phyloP scores from a whole-genome alignment of 1,284 basidiomycete species.

The Papiliotrema nemorosa region DNA sequence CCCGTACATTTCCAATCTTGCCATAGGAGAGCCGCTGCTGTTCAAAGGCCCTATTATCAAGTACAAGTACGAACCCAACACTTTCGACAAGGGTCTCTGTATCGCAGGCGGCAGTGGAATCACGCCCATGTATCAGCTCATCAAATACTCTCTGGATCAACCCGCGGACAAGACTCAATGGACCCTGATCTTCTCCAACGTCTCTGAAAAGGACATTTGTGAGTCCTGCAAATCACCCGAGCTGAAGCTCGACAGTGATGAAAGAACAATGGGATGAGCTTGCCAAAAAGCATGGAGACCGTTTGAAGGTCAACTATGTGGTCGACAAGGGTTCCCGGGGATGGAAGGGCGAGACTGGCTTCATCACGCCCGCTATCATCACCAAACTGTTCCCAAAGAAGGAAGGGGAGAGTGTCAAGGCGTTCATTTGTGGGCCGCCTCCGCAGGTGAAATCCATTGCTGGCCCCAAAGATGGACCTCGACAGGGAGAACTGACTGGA shows the following conservation, averaged over 20 bases:
- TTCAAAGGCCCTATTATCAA: slow-evolving; percentile 90
- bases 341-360: slow-evolving; percentile 75
- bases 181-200: slow-evolving; percentile 86
- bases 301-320: slow-evolving; percentile 76
- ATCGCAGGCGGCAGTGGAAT: slow-evolving; percentile 67
- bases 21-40: slow-evolving; percentile 68
- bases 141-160: slow-evolving; percentile 64
- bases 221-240: slow-evolving; percentile 7
- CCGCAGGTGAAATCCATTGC: slow-evolving; percentile 74
- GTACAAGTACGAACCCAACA: slow-evolving; percentile 77
- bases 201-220: slow-evolving; percentile 82
- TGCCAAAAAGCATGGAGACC: slow-evolving; percentile 64
- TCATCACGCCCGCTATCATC: slow-evolving; percentile 67
- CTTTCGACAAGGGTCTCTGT: slow-evolving; percentile 78
- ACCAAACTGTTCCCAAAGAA: slow-evolving; percentile 63
- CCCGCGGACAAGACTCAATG: slow-evolving; percentile 91
- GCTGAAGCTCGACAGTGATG: slow-evolving; percentile 54
- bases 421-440: slow-evolving; percentile 92
- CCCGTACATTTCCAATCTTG: slow-evolving; percentile 65
- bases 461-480: slow-evolving; percentile 57
- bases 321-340: slow-evolving; percentile 69
- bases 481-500: slow-evolving; percentile 81
- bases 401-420: slow-evolving; percentile 74
- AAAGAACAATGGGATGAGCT: slow-evolving; percentile 74
- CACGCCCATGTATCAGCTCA: slow-evolving; percentile 57